A percentile compares a stretch with the other conserved stretches of the same genome.
phyloP scores from a whole-genome alignment of 1,139 yeast species.

The Hansenula lynferdii region DNA sequence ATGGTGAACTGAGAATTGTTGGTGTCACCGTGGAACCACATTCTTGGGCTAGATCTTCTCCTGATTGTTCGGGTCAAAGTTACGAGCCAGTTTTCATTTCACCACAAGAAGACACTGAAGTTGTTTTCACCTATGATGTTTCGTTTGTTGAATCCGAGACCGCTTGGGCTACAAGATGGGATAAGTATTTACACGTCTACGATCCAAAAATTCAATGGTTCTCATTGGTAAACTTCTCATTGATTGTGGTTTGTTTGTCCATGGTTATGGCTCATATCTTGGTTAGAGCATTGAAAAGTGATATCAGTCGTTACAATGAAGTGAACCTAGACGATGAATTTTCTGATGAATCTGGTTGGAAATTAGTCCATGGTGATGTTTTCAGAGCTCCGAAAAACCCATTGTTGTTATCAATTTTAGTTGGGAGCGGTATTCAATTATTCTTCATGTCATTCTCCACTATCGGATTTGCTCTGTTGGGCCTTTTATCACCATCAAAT shows the following conservation, averaged over 20 bases:
- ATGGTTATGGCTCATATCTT: slow-evolving; percentile 77
- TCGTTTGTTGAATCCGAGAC: slow-evolving; percentile 63
- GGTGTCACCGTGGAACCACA: slow-evolving; percentile 78
- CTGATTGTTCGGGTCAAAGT: slow-evolving; percentile 29
- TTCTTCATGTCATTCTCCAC: slow-evolving; percentile 74
- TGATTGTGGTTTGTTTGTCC: slow-evolving; percentile 74
- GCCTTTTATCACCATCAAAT: slow-evolving; percentile 88
- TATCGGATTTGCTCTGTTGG: slow-evolving; percentile 78
- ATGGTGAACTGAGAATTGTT: slow-evolving; percentile 74
- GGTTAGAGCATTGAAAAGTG: slow-evolving; percentile 76
- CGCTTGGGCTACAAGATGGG: slow-evolving; percentile 99
- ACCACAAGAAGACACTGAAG: slow-evolving; percentile 36
- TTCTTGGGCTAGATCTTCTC: slow-evolving; percentile 47
- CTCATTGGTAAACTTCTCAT: slow-evolving; percentile 78
- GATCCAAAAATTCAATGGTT: slow-evolving; percentile 97
- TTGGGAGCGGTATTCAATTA: slow-evolving; percentile 88
- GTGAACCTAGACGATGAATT: slow-evolving; percentile 75
- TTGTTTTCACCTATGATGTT: slow-evolving; percentile 59
- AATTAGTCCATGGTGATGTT: slow-evolving; percentile 91
- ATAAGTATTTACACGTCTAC: slow-evolving; percentile 84
- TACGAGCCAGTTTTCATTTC: slow-evolving; percentile 40
- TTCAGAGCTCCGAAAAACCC: slow-evolving; percentile 78
- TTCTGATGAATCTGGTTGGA: slow-evolving; percentile 97
- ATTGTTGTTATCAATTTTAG: slow-evolving; percentile 68
- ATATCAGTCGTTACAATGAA: slow-evolving; percentile 85